Percentiles rank a stretch among this genome's conserved stretches.
phyloP scores from a whole-genome alignment of 148 eudicot species.

The Spergularia marina region DNA sequence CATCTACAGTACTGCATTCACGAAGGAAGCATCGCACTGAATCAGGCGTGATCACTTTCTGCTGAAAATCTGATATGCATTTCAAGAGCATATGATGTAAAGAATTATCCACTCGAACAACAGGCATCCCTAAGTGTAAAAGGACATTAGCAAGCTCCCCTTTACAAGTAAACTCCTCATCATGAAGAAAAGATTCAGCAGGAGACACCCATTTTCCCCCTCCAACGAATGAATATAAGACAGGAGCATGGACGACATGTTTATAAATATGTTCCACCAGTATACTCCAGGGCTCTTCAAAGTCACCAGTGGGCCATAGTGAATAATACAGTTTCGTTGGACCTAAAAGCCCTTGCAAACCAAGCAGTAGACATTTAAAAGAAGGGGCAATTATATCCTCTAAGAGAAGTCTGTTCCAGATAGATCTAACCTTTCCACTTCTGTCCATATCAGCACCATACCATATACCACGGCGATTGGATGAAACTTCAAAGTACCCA shows the following conservation, averaged over 20 bases:
- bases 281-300: constrained; percentile 96
- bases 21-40: constrained; percentile 68
- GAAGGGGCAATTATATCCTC: constrained; percentile 89
- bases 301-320: constrained; percentile 84
- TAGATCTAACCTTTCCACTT: constrained; percentile 90
- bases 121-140: constrained; percentile 69
- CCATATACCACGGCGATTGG: constrained; percentile 99
- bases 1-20: constrained; percentile 35
- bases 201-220: constrained; percentile 92
- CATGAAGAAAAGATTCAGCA: constrained; percentile 78
- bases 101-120: constrained; percentile 63
- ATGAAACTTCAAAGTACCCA: constrained; percentile 97
- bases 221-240: constrained; percentile 57
- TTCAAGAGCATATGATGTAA: constrained; percentile 72
- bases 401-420: constrained; percentile 93
- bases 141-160: constrained; percentile 75
- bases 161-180: constrained; percentile 54
- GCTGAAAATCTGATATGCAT: constrained; percentile 37
- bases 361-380: constrained; percentile 63
- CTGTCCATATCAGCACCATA: constrained; percentile 99
- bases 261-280: constrained; percentile 70
- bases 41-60: constrained; percentile 87
- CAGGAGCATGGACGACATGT: constrained; percentile 55
- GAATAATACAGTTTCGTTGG: constrained; percentile 71
- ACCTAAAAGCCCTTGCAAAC: constrained; percentile 58